phyloP scores from a whole-genome alignment of 441 rosid genomes.

The Pelargonium fulgidum region DNA sequence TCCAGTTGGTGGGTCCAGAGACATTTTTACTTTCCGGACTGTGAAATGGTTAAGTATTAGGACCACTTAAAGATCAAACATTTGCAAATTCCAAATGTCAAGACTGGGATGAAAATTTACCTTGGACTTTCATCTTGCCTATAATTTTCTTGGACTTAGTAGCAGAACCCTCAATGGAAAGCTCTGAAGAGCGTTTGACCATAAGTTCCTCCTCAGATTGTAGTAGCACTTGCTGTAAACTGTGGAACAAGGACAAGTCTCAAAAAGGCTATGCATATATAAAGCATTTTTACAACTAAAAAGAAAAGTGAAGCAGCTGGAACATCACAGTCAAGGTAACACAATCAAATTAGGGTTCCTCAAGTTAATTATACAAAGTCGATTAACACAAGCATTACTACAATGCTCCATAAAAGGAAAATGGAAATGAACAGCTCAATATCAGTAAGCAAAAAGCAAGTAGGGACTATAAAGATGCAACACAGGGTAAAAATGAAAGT shows the following conservation, averaged over 20 bases:
- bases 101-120: slow-evolving; percentile 28
- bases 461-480: slow-evolving; percentile 1
- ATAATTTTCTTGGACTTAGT: slow-evolving; percentile 73
- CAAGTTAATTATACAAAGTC: not conserved
- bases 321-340: not conserved
- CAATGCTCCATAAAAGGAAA: not conserved
- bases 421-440: not conserved
- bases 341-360: slow-evolving; percentile 1
- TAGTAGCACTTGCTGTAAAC: slow-evolving; percentile 73
- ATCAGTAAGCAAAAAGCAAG: slow-evolving; percentile 1
- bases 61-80: slow-evolving; percentile 18
- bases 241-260: slow-evolving; percentile 25
- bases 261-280: not conserved
- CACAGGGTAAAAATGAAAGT: not conserved
- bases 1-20: slow-evolving; percentile 72
- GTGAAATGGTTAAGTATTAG: slow-evolving; percentile 26
- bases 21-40: slow-evolving; percentile 84
- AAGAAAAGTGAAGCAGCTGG: not conserved
- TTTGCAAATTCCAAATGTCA: slow-evolving; percentile 19
- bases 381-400: slow-evolving; percentile 1
- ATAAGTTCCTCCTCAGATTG: slow-evolving; percentile 95
- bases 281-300: slow-evolving; percentile 11
- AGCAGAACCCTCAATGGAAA: slow-evolving; percentile 54
- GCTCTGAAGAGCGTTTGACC: slow-evolving; percentile 62
- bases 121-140: slow-evolving; percentile 98